Evolutionary conservation across 768 basidiomycete genomes (phyloP), one percentile per base, ranked within the genome.

Genomic region (Lactifluus piperatus): DNA sequence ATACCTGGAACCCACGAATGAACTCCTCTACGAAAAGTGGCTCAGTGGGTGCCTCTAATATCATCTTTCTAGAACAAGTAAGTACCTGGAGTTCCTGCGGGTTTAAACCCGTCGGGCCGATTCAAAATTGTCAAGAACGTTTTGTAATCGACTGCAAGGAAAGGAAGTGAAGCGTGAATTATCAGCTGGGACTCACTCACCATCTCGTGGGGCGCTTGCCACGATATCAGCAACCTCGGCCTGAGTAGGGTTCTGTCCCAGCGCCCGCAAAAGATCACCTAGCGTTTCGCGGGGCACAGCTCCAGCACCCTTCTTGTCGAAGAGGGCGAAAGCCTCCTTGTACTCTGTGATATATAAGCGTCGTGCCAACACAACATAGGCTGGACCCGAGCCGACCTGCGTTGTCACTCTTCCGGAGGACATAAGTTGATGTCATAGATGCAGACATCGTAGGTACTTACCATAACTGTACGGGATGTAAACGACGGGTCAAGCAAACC

Each of bases 161-260:
- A 37, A 54, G 26, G 14, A 13, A 43, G 48, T 55, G 34, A 59
- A 55, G 11, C 29, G 22, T 24, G 27, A 27, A 41, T 27, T 20
- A n/a, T 27, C n/a, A 39, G 43, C 48, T 41, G 4, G 26, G 32
- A 29, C 32, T 44, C 9, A 73, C 77, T 65, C 65, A 91, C 91
- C 88, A 57, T 94, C 89, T 58, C 83, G 76, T 16, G 91, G 91
- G 3, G 91, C 84, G 14, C 74, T 70, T 5, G 77, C 74, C 29
- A 89, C 81, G 63, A 98, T 84, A 20, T 92, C 88, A 9, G 83
- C 81, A 4, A 98, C 94, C 72, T 99, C 94, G n/a, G 89, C 86
- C 71, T 98, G 97, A 0, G 95, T 98, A n/a, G 97, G 97, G 71
- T 99, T 99, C 76, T 98, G 97, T 2, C 97, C 97, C 3, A 99